Evolutionary conservation across 2,329 filamentous ascomycete species (phyloP).

Genomic region (Aspergillus persii): DNA sequence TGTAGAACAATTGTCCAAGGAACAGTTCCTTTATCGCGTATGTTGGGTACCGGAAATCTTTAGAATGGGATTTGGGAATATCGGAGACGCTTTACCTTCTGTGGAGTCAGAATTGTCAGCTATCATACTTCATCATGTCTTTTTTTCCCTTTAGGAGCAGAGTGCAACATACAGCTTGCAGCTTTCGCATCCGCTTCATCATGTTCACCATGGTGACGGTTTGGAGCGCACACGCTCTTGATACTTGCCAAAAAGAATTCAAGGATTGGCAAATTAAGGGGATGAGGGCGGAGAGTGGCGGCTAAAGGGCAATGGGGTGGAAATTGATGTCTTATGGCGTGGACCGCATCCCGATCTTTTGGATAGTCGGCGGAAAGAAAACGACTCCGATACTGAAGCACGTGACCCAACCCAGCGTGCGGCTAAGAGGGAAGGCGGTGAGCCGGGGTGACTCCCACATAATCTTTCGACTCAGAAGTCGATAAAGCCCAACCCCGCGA

Average conservation of each 20-base stretch:
- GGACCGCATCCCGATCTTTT: constrained; percentile 20
- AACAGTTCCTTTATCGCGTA: neutral
- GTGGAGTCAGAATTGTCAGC: constrained; percentile 2
- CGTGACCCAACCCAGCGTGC: constrained; percentile 9
- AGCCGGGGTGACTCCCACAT: constrained; percentile 17
- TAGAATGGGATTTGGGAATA: neutral
- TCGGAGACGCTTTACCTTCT: constrained; percentile 27
- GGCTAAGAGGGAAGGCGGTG: constrained; percentile 17
- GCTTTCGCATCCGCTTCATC: constrained; percentile 67
- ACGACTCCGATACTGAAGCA: constrained; percentile 15
- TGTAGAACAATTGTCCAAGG: constrained; percentile 1
- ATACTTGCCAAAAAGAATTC: neutral
- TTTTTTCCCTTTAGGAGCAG: neutral
- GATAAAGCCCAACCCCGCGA: constrained; percentile 20
- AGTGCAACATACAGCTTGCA: constrained; percentile 63
- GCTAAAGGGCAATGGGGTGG: neutral
- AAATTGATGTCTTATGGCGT: constrained; percentile 3
- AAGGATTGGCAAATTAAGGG: neutral
- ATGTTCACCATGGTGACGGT: constrained; percentile 46
- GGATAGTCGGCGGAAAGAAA: constrained; percentile 22
- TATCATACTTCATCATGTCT: neutral
- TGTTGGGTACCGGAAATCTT: neutral
- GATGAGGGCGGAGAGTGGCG: neutral
- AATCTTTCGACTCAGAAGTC: constrained; percentile 8
- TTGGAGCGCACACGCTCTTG: neutral